These are phyloP conservation scores for Haplosporangium gracile DNA, from an alignment of 192 early-diverging fungal genomes.

Conservation along the genomic window DNA sequence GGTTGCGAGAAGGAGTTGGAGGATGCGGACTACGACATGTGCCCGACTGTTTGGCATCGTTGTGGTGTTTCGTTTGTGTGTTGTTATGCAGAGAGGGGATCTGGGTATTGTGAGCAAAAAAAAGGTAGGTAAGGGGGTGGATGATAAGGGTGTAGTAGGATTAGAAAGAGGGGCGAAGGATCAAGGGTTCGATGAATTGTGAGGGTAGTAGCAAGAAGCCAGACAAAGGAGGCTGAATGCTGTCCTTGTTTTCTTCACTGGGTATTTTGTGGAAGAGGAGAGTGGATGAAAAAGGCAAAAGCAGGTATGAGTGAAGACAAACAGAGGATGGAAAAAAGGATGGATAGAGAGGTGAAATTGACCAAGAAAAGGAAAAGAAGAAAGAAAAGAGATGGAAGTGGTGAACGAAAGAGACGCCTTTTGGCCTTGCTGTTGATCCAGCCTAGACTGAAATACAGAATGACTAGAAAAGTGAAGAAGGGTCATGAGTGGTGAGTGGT, in stretches of 20 bases:
- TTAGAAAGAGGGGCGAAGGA: background rate
- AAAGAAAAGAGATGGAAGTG: background rate
- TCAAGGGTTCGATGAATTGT: background rate
- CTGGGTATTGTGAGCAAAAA: background rate
- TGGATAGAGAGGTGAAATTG: background rate
- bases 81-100: background rate
- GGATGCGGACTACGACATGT: slow-evolving; percentile 19
- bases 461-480: no score
- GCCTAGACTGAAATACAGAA: no score
- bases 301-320: background rate
- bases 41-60: slow-evolving; percentile 20
- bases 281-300: background rate
- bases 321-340: background rate
- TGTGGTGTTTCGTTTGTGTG: background rate
- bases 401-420: no score
- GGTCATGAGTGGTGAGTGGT: no score
- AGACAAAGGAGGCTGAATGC: background rate
- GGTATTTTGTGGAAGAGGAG: background rate
- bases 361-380: no score
- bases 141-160: no score
- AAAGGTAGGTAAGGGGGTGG: background rate
- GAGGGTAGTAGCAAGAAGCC: background rate
- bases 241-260: background rate
- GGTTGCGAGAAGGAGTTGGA: slow-evolving; percentile 32
- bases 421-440: no score